These are phyloP conservation scores for Infundibulicybe gibba DNA, from an alignment of 768 basidiomycete species.

Conservation along the genomic window DNA sequence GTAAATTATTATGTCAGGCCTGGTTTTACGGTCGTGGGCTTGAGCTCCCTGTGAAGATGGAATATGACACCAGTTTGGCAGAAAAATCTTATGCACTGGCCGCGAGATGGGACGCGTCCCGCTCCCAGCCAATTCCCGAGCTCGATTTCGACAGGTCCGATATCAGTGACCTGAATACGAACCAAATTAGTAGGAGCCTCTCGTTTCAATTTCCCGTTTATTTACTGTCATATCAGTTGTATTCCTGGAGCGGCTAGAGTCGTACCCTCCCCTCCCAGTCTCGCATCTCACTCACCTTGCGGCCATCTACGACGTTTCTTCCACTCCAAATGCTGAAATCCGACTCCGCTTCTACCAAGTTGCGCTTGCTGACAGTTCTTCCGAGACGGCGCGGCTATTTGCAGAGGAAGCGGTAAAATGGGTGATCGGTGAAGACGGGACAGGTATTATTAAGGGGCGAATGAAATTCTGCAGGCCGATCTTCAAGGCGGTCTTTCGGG, in stretches of 20 bases:
- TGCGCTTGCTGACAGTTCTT: constrained; percentile 49
- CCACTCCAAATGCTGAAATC: constrained; percentile 73
- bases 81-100: constrained; percentile 70
- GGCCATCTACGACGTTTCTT: constrained; percentile 39
- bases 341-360: constrained; percentile 76
- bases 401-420: constrained; percentile 56
- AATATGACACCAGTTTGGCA: constrained; percentile 74
- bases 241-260: constrained; percentile 78
- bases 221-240: constrained; percentile 45
- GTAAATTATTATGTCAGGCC: constrained; percentile 33
- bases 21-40: constrained; percentile 84
- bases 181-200: constrained; percentile 62
- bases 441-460: constrained; percentile 65
- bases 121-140: constrained; percentile 34
- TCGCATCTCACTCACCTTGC: constrained; percentile 60
- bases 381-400: constrained; percentile 45
- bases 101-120: constrained; percentile 66
- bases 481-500: constrained; percentile 51
- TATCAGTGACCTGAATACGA: constrained; percentile 60
- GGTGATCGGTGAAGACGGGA: constrained; percentile 64
- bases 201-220: neutral
- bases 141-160: constrained; percentile 60
- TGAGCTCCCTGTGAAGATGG: constrained; percentile 67
- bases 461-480: constrained; percentile 84
- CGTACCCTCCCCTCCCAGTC: constrained; percentile 57